phyloP scores from a whole-genome alignment of 495 filamentous ascomycete genomes.

The Penicillium turbatum region DNA sequence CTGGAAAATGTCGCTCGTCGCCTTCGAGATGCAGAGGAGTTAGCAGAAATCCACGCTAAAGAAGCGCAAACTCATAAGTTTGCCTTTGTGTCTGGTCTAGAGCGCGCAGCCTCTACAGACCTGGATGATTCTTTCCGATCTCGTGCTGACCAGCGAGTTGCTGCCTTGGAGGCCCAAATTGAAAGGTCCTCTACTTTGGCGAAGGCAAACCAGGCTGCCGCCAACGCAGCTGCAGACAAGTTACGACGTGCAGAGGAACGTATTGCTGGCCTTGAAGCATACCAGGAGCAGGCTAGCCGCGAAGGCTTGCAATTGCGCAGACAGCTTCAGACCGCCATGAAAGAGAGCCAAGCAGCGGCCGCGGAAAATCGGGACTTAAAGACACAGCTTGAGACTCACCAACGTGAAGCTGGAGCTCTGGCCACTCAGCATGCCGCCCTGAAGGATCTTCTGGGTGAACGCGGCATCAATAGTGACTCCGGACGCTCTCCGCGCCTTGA shows the following conservation, averaged over 20 bases:
- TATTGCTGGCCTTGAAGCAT: slow-evolving; percentile 91
- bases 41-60: slow-evolving; percentile 80
- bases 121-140: slow-evolving; percentile 46
- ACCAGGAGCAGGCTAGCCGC: slow-evolving; percentile 92
- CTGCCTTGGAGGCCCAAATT: slow-evolving; percentile 73
- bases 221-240: slow-evolving; percentile 83
- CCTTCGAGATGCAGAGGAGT: slow-evolving; percentile 80
- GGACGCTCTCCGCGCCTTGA: slow-evolving; percentile 55
- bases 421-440: slow-evolving; percentile 86
- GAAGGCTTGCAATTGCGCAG: slow-evolving; percentile 85
- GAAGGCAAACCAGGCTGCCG: slow-evolving; percentile 81
- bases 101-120: slow-evolving; percentile 51
- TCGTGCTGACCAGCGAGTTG: slow-evolving; percentile 69
- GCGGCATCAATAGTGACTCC: slow-evolving; percentile 64
- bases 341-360: slow-evolving; percentile 72
- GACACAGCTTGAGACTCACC: slow-evolving; percentile 71
- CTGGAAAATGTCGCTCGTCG: slow-evolving; percentile 69
- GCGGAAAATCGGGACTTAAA: slow-evolving; percentile 74
- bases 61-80: slow-evolving; percentile 84
- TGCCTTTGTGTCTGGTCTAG: slow-evolving; percentile 77
- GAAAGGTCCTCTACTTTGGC: slow-evolving; percentile 72
- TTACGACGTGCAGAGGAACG: slow-evolving; percentile 89
- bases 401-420: slow-evolving; percentile 84
- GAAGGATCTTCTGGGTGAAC: slow-evolving; percentile 86
- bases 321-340: slow-evolving; percentile 77